Evolutionary conservation across 352 stramenopile genomes (phyloP).

Genomic region (Pythium phragmiticola): DNA sequence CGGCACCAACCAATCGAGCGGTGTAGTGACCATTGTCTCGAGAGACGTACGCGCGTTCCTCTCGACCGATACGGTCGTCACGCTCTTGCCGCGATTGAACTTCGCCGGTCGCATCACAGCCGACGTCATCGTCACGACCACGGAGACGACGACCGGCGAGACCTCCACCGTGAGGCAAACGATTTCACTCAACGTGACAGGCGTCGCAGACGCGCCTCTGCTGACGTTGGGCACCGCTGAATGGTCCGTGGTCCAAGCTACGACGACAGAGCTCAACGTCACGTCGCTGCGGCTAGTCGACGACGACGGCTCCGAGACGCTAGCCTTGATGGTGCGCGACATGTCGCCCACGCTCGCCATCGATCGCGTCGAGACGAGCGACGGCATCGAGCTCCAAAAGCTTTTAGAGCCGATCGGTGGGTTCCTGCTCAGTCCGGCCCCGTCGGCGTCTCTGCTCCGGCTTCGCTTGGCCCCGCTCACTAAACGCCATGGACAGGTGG

Average conservation of each 20-base stretch:
- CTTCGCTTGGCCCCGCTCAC: slow-evolving; percentile 30
- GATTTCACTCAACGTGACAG: slow-evolving; percentile 31
- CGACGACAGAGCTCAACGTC: slow-evolving; percentile 31
- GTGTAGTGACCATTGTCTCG: slow-evolving; percentile 26
- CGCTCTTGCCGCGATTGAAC: slow-evolving; percentile 34
- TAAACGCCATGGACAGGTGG: slow-evolving; percentile 38
- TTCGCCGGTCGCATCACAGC: slow-evolving; percentile 38
- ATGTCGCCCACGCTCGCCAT: slow-evolving; percentile 1
- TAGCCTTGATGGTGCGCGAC: slow-evolving; percentile 33
- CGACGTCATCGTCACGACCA: slow-evolving; percentile 33
- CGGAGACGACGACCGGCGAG: slow-evolving; percentile 31
- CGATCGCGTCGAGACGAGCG: slow-evolving; percentile 14
- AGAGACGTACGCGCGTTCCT: slow-evolving; percentile 14
- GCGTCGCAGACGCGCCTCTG: slow-evolving; percentile 38
- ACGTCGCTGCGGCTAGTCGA: slow-evolving; percentile 32
- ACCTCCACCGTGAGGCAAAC: slow-evolving; percentile 19
- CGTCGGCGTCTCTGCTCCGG: slow-evolving; percentile 18
- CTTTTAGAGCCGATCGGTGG: slow-evolving; percentile 4
- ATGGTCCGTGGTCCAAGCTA: slow-evolving; percentile 39
- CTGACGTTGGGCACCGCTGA: slow-evolving; percentile 22
- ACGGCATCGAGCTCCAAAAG: slow-evolving; percentile 30
- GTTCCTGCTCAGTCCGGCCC: slow-evolving; percentile 33
- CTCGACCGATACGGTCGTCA: slow-evolving; percentile 27
- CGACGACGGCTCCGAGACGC: slow-evolving; percentile 41
- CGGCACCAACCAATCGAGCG: slow-evolving; percentile 1